These are phyloP conservation scores for Globisporangium middletonii DNA, from an alignment of 352 stramenopile genomes.

Conservation along the genomic window DNA sequence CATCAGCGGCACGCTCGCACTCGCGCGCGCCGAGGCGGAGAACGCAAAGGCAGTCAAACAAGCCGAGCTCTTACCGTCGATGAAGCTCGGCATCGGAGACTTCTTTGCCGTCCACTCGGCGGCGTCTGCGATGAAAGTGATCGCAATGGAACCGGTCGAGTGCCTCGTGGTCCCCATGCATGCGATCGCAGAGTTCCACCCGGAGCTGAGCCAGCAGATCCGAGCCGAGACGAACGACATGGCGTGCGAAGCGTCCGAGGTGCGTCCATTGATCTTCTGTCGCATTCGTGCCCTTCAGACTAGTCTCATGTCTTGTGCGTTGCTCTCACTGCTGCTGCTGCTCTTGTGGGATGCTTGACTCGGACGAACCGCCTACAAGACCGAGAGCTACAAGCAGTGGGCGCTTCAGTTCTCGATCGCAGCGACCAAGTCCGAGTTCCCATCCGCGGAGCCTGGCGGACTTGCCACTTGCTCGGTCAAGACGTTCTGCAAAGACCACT, in stretches of 20 bases:
- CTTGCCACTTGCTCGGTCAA: slow-evolving; percentile 59
- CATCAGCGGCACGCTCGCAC: slow-evolving; percentile 46
- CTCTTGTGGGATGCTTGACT: not conserved
- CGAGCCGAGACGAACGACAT: slow-evolving; percentile 34
- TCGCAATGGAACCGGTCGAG: slow-evolving; percentile 63
- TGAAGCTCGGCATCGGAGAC: slow-evolving; percentile 63
- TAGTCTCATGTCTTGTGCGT: not conserved
- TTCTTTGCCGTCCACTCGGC: slow-evolving; percentile 40
- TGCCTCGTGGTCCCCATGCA: slow-evolving; percentile 52
- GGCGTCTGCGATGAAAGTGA: slow-evolving; percentile 45
- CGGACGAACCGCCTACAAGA: slow-evolving; percentile 16
- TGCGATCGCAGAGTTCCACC: slow-evolving; percentile 26
- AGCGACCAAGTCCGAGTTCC: slow-evolving; percentile 28
- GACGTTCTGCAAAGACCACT: slow-evolving; percentile 69
- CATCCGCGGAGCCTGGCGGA: slow-evolving; percentile 26
- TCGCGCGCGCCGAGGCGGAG: slow-evolving; percentile 24
- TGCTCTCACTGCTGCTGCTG: not conserved
- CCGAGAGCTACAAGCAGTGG: slow-evolving; percentile 74
- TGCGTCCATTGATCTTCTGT: not conserved
- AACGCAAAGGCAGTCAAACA: slow-evolving; percentile 40
- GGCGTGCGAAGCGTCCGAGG: slow-evolving; percentile 31
- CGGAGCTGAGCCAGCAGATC: slow-evolving; percentile 25
- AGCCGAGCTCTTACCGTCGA: slow-evolving; percentile 42
- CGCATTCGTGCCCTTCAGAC: not conserved
- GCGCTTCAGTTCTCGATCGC: slow-evolving; percentile 56